Conservation (phyloP, 352 stramenopile genomes). For the Phytophthora megakarya region DNA sequence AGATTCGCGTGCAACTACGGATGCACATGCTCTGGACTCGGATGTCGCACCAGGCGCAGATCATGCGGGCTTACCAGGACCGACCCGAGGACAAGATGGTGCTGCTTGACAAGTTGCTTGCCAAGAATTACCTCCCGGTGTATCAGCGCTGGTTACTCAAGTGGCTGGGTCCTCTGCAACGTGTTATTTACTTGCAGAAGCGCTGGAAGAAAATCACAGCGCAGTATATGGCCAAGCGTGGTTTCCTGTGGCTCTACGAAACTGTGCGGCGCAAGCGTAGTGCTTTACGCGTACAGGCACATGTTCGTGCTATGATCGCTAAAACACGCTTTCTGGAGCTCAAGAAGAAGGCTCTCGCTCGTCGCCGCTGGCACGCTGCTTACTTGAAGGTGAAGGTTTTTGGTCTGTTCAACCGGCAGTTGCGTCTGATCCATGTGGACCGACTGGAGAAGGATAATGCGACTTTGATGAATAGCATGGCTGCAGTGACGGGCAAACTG, state of each 20-base stretch:
- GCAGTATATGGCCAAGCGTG: constrained; percentile 76
- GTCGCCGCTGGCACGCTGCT: constrained; percentile 66
- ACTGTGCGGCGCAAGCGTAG: constrained; percentile 68
- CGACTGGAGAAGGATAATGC: constrained; percentile 75
- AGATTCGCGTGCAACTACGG: constrained; percentile 58
- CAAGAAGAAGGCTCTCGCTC: constrained; percentile 69
- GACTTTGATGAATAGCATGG: constrained; percentile 45
- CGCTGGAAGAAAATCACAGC: constrained; percentile 82
- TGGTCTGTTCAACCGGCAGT: constrained; percentile 62
- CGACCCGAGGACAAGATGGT: constrained; percentile 86
- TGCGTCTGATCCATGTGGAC: constrained; percentile 71
- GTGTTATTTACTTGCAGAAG: constrained; percentile 86
- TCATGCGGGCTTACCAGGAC: constrained; percentile 80
- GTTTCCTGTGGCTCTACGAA: constrained; percentile 81
- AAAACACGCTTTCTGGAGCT: constrained; percentile 66
- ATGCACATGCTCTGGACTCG: constrained; percentile 71
- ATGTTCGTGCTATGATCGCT: constrained; percentile 67
- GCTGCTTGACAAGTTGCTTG: constrained; percentile 76
- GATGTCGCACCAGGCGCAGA: constrained; percentile 68
- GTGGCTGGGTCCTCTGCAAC: constrained; percentile 81
- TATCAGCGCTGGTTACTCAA: constrained; percentile 83
- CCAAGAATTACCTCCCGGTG: constrained; percentile 61
- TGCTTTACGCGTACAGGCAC: constrained; percentile 65
- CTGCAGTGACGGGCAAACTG: constrained; percentile 49
- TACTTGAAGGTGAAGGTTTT: constrained; percentile 66